phyloP scores from a whole-genome alignment of 2,329 filamentous ascomycete genomes.

The Lecanicillium sp. region DNA sequence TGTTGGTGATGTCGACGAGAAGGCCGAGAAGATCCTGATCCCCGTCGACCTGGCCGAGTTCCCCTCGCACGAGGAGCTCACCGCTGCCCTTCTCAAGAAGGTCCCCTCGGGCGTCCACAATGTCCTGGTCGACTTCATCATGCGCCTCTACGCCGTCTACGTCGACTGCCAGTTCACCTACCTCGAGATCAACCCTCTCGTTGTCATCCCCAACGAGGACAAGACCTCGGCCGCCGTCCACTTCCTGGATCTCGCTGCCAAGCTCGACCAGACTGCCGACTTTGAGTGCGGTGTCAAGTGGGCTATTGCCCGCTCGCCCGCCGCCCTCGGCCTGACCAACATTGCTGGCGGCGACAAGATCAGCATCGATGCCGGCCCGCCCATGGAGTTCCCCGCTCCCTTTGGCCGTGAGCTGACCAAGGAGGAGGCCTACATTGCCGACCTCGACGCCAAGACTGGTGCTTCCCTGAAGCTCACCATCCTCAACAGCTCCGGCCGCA shows the following conservation, averaged over 20 bases:
- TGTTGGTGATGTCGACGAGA: constrained; percentile 96
- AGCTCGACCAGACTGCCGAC: constrained; percentile 97
- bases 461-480: constrained; percentile 97
- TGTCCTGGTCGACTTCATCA: constrained; percentile 98
- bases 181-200: constrained; percentile 98
- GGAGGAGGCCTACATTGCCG: constrained; percentile 98
- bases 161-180: constrained; percentile 99
- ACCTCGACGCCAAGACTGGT: constrained; percentile 98
- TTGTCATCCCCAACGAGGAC: constrained; percentile 91
- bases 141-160: constrained; percentile 94
- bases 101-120: constrained; percentile 95
- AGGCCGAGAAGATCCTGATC: constrained; percentile 97
- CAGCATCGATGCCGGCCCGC: constrained; percentile 90
- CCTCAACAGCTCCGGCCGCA: constrained; percentile 81
- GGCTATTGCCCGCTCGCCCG: constrained; percentile 88
- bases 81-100: constrained; percentile 76
- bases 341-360: constrained; percentile 65
- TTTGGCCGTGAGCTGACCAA: constrained; percentile 98
- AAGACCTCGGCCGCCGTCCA: constrained; percentile 89
- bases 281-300: constrained; percentile 99
- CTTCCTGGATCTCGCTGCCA: constrained; percentile 97
- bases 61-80: constrained; percentile 93
- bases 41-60: constrained; percentile 92
- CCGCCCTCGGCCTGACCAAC: constrained; percentile 75
- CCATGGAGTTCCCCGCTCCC: constrained; percentile 97